Percentiles rank a stretch among this genome's conserved stretches.
These are phyloP conservation scores for Eleusine indica DNA, from an alignment of 176 grass and related monocot genomes.

Conservation along the genomic window DNA sequence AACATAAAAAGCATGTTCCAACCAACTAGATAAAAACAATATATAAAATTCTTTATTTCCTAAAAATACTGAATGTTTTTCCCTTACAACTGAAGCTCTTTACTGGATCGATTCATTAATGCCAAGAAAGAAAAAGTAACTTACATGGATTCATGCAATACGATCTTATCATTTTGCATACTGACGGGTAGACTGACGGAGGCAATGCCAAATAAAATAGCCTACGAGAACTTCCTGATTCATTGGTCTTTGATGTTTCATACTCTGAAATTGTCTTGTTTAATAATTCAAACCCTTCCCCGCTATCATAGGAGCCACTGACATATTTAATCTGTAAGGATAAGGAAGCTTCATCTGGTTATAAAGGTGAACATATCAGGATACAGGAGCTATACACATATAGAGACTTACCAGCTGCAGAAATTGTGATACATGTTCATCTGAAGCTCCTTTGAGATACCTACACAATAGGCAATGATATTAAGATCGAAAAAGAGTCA, in stretches of 20 bases:
- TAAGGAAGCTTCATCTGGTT: slow-evolving; percentile 30
- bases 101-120: not conserved
- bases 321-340: slow-evolving; percentile 92
- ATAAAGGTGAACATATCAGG: not conserved
- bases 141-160: slow-evolving; percentile 94
- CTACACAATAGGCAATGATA: slow-evolving; percentile 39
- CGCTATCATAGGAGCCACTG: slow-evolving; percentile 81
- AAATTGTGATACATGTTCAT: slow-evolving; percentile 74
- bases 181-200: slow-evolving; percentile 93
- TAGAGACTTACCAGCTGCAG: slow-evolving; percentile 66
- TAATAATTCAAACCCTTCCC: slow-evolving; percentile 75
- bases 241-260: slow-evolving; percentile 57
- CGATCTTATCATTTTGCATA: slow-evolving; percentile 91
- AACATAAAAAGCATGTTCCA: not conserved
- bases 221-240: slow-evolving; percentile 66
- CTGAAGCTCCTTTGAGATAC: slow-evolving; percentile 77
- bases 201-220: slow-evolving; percentile 98
- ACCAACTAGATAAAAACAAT: not conserved
- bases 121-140: slow-evolving; percentile 35
- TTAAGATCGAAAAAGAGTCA: not conserved
- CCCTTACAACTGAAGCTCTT: not conserved
- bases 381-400: slow-evolving; percentile 13
- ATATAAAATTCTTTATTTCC: not conserved
- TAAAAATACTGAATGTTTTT: not conserved
- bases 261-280: slow-evolving; percentile 79